Base-by-base conservation (phyloP, 139 green algal species). In the Coelastrella sp. region DNA sequence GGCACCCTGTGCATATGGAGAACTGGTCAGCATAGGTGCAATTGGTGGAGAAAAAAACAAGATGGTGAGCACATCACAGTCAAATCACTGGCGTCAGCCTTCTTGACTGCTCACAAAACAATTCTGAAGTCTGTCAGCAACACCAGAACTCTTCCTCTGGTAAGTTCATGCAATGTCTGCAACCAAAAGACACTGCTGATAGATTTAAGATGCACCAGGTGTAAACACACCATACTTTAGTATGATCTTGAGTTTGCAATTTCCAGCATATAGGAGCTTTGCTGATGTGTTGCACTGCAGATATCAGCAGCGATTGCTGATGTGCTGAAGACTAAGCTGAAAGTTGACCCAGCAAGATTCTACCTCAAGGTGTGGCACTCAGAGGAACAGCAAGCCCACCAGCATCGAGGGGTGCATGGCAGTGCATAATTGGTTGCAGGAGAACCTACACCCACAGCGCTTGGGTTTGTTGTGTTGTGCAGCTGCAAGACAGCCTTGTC, bases 41-140 rank as follows among this genome's bases (percentile, higher is more conserved):
- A 95, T 96, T 60, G 94, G 94, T 17, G 94, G 94, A 6, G 94
- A 95, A 9, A 96, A 96, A 75, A 94, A 94, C 86, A 92, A 92
- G 49, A 65, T 60, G 68, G 72, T 82, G 24, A n/a, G 63, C 19
- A 70, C 17, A 12, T 22, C 25, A 56, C 35, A 49, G 35, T 49
- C 35, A 49, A 49, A 49, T 1, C 35, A 49, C 35, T 63, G 49
- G 19, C 61, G 78, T 66, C 78, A 17, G 10, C 17, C 76, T 85
- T 85, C 14, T 17, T 25, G 12, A 72, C 56, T 68, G 68, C 20
- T 4, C 22, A 78, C 4, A 78, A 78, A 25, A 22, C 22, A 25
- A 1, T 78, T 20, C 22, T 5, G 35, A 49, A 49, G 35, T 49
- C 35, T 49, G 35, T 49, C 35, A 4, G 68, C 68, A 22, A 20